A percentile compares a stretch with the other conserved stretches of the same genome.
These are phyloP conservation scores for Ogataea pini DNA, from an alignment of 805 yeast species.

Conservation along the genomic window DNA sequence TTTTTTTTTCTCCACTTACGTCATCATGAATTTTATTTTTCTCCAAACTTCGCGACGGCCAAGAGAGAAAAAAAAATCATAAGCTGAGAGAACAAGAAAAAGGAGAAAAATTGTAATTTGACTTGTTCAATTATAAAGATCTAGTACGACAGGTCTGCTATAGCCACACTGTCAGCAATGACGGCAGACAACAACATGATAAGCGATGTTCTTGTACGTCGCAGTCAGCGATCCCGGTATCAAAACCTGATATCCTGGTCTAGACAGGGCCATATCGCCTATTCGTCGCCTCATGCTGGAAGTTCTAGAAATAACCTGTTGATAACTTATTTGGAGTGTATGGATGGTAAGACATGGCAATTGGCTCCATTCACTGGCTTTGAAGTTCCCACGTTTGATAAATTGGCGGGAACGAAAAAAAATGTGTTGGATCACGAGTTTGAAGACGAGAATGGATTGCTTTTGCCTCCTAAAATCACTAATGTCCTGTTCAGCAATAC, in stretches of 20 bases:
- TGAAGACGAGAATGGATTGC: slow-evolving; percentile 29
- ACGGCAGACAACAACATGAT: slow-evolving; percentile 11
- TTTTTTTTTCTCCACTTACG: neutral
- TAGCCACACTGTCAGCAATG: slow-evolving; percentile 2
- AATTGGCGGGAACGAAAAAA: slow-evolving; percentile 18
- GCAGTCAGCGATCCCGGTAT: slow-evolving; percentile 22
- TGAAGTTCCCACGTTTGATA: slow-evolving; percentile 20
- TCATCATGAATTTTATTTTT: neutral
- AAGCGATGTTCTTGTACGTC: slow-evolving; percentile 28
- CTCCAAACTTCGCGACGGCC: neutral
- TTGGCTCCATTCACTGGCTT: slow-evolving; percentile 57
- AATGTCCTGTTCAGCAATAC: slow-evolving; percentile 72
- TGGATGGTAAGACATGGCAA: slow-evolving; percentile 79
- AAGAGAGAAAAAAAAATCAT: neutral
- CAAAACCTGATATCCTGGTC: slow-evolving; percentile 63
- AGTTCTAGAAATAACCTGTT: slow-evolving; percentile 42
- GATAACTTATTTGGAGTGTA: slow-evolving; percentile 69
- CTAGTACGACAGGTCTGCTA: neutral
- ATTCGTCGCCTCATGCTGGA: slow-evolving; percentile 40
- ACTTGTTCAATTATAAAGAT: neutral
- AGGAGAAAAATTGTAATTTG: neutral
- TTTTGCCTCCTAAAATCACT: slow-evolving; percentile 25
- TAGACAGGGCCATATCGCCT: slow-evolving; percentile 80
- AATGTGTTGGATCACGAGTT: slow-evolving; percentile 18
- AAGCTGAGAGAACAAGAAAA: neutral